Evolutionary conservation across 148 eudicot genomes (phyloP), one percentile per base, ranked within the genome.

Genomic region (Fagopyrum homotropicum): DNA sequence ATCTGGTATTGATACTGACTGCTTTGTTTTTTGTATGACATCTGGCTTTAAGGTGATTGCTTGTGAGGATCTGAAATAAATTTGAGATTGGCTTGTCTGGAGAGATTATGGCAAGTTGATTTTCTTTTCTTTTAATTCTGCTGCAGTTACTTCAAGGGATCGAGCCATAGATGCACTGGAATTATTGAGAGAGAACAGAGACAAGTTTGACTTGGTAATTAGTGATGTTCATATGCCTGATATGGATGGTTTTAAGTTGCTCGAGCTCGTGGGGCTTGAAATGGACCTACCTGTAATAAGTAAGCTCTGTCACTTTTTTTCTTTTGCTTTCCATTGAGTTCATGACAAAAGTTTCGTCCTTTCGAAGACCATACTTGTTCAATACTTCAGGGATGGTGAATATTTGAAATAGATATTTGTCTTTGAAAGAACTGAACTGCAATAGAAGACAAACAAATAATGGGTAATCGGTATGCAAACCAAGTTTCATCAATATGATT

Each of bases 201-300:
- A 66, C 61, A 51, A 64, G 15, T 80, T 80, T 80, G 83, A 80
- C 35, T 64, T 80, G 73, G 69, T 80, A 6, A 64, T 80, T 0
- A 77, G 79, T 74, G 83, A 80, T 73, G 83, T 80, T 35, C 88
- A 90, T 66, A 95, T 95, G 97, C 99, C 97, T 11, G 97, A 90
- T 76, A 95, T 95, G 87, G 97, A 92, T 81, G 99, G 99, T 66
- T 84, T 95, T 30, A 92, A 83, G 92, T 92, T 95, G 76, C 96
- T 95, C 55, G 96, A 92, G 77, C 89, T 83, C 59, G 86, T 95
- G 44, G 94, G 96, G 55, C 91, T 92, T 68, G 96, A 90, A 76
- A 90, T 90, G 93, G 89, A 92, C 80, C 80, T 95, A 26, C 99
- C 97, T 57, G 92, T 92, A 75, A 88, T 95, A 72, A 95, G 99